These are phyloP conservation scores for Ceratopteris richardii DNA, from an alignment of 75 land plant genomes.

Conservation along the genomic window DNA sequence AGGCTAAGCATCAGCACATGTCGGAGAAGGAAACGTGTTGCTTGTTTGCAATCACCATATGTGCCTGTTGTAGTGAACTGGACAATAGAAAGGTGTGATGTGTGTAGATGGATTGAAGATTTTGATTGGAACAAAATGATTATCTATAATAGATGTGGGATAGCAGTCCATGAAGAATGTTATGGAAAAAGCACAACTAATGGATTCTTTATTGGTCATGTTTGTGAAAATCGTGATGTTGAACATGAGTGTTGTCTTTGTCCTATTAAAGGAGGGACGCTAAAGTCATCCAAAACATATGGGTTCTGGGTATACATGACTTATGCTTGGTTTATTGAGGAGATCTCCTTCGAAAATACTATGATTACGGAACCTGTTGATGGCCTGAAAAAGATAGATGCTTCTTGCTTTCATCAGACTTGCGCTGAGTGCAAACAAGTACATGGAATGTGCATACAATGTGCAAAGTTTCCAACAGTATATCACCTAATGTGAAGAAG, in stretches of 20 bases:
- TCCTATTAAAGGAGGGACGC: slow-evolving; percentile 67
- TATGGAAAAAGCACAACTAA: slow-evolving; percentile 73
- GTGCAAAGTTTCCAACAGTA: slow-evolving; percentile 66
- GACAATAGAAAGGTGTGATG: slow-evolving; percentile 93
- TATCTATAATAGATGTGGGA: slow-evolving; percentile 94
- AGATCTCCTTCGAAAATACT: slow-evolving; percentile 68
- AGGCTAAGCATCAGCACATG: too few species aligned
- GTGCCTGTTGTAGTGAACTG: slow-evolving; percentile 67
- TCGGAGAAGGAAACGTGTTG: too few species aligned
- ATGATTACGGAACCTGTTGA: slow-evolving; percentile 92
- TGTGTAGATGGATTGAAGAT: slow-evolving; percentile 95
- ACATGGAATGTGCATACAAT: slow-evolving; percentile 87
- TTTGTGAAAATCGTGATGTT: slow-evolving; percentile 75
- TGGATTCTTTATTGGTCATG: slow-evolving; percentile 79
- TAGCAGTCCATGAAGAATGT: slow-evolving; percentile 98
- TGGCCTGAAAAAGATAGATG: slow-evolving; percentile 69
- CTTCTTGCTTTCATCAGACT: slow-evolving; percentile 58
- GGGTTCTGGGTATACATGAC: slow-evolving; percentile 89
- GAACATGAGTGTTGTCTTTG: slow-evolving; percentile 50
- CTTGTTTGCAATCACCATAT: slow-evolving; percentile 44
- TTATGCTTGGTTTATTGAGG: slow-evolving; percentile 96
- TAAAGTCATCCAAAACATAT: slow-evolving; percentile 72
- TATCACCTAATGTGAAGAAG: slow-evolving; percentile 98
- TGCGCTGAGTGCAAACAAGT: slow-evolving; percentile 82
- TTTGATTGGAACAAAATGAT: slow-evolving; percentile 96